These are phyloP conservation scores for Pseudonectria buxi DNA, from an alignment of 2,329 filamentous ascomycete species.

Conservation along the genomic window DNA sequence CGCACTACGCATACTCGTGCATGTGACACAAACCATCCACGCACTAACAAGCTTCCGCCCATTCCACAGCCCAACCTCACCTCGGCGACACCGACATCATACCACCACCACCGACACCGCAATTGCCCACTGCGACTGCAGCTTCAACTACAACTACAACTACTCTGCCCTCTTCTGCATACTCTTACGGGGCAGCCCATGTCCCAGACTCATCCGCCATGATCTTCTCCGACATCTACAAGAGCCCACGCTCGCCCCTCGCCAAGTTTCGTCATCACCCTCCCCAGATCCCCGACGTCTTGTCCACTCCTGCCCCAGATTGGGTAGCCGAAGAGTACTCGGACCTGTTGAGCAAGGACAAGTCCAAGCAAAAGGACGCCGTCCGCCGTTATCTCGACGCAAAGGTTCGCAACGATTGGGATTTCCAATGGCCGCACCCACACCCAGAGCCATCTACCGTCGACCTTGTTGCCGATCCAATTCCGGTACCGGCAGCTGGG, in stretches of 20 bases:
- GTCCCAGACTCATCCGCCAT: slow-evolving; percentile 28
- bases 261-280: slow-evolving; percentile 41
- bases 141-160: slow-evolving; percentile 4
- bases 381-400: slow-evolving; percentile 48
- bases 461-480: slow-evolving; percentile 4
- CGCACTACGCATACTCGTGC: too few species aligned
- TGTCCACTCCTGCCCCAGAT: slow-evolving; percentile 23
- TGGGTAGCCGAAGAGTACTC: slow-evolving; percentile 48
- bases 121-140: too few species aligned
- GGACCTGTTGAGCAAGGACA: slow-evolving; percentile 56
- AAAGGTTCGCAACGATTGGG: slow-evolving; percentile 54
- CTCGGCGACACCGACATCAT: too few species aligned
- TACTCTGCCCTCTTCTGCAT: slow-evolving; percentile 4
- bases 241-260: slow-evolving; percentile 46
- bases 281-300: slow-evolving; percentile 23
- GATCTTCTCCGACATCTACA: slow-evolving; percentile 56
- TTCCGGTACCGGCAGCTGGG: background rate
- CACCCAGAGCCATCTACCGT: slow-evolving; percentile 7
- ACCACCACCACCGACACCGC: too few species aligned
- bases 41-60: too few species aligned
- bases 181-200: slow-evolving; percentile 13
- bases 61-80: too few species aligned
- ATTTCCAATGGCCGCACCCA: slow-evolving; percentile 48
- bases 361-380: slow-evolving; percentile 56
- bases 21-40: too few species aligned